Evolutionary conservation across 2,329 filamentous ascomycete species (phyloP).

Genomic region (Aspergillus eucalypticola): DNA sequence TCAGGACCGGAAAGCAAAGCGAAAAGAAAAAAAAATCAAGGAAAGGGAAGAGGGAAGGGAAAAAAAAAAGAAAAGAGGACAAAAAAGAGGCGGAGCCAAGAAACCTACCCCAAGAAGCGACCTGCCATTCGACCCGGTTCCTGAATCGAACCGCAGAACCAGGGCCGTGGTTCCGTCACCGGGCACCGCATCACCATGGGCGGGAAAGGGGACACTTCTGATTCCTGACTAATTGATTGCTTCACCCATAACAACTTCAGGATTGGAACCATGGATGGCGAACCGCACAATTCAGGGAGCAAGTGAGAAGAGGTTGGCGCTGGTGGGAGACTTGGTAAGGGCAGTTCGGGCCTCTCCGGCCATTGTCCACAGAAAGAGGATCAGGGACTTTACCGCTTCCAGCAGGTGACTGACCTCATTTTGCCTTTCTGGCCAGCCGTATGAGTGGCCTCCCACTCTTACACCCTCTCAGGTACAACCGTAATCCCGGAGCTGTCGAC

Average conservation of each 20-base stretch:
- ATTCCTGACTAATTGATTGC: not conserved
- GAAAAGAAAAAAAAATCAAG: not conserved
- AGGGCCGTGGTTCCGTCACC: not conserved
- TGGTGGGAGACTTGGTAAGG: not conserved
- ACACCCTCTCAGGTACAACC: not conserved
- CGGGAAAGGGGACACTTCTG: not conserved
- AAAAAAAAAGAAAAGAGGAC: not conserved
- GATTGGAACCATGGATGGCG: not conserved
- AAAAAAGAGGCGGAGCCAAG: slow-evolving; percentile 1
- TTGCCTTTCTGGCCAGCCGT: not conserved
- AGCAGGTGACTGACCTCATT: not conserved
- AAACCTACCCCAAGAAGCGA: not conserved
- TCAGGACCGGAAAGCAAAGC: not conserved
- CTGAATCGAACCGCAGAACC: not conserved
- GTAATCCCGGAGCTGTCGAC: not conserved
- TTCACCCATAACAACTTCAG: not conserved
- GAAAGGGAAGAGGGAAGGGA: not conserved
- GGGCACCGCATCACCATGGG: not conserved
- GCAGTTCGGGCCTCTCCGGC: not conserved
- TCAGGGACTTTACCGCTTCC: not conserved
- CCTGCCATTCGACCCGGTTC: not conserved
- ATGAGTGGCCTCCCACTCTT: slow-evolving; percentile 1
- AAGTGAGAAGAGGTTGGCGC: not conserved
- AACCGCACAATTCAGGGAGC: not conserved
- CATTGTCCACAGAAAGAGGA: not conserved